Evolutionary conservation across 805 yeast genomes (phyloP).

Genomic region (Kurtzmaniella fragi): DNA sequence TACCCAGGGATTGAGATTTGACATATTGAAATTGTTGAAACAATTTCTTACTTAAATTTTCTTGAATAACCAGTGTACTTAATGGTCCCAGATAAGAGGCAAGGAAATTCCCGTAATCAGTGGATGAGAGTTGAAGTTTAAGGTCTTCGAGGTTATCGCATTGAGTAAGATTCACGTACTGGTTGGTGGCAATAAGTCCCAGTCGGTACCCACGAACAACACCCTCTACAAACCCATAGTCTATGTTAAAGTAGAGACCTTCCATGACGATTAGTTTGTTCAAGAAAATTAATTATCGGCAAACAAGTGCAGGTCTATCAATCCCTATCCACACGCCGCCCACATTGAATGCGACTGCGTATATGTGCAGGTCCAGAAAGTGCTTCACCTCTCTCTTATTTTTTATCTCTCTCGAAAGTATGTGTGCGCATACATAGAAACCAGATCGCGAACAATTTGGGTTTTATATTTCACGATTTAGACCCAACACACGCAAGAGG

Average conservation of each 20-base stretch:
- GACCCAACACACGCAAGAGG: too few species aligned
- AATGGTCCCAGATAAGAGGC: slow-evolving; percentile 79
- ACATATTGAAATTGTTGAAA: slow-evolving; percentile 83
- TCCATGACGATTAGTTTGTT: slow-evolving; percentile 54
- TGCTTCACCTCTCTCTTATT: too few species aligned
- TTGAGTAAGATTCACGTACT: slow-evolving; percentile 89
- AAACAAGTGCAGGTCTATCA: background rate
- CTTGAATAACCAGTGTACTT: slow-evolving; percentile 83
- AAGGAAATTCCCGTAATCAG: slow-evolving; percentile 91
- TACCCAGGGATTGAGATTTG: slow-evolving; percentile 77
- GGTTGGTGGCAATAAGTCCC: slow-evolving; percentile 71
- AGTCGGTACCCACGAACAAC: slow-evolving; percentile 91
- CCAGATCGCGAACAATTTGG: background rate
- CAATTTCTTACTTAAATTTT: slow-evolving; percentile 65
- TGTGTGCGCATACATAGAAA: too few species aligned
- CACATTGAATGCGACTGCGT: too few species aligned
- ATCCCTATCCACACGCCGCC: background rate
- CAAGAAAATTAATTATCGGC: background rate
- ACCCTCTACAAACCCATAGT: slow-evolving; percentile 89
- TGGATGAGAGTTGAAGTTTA: slow-evolving; percentile 88
- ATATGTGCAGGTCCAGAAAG: too few species aligned
- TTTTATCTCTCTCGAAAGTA: too few species aligned
- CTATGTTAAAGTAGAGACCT: slow-evolving; percentile 86
- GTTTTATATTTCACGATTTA: too few species aligned
- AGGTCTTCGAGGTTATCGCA: slow-evolving; percentile 94